These are phyloP conservation scores for Pezicula neosporulosa DNA, from an alignment of 2,329 filamentous ascomycete genomes.

Conservation along the genomic window DNA sequence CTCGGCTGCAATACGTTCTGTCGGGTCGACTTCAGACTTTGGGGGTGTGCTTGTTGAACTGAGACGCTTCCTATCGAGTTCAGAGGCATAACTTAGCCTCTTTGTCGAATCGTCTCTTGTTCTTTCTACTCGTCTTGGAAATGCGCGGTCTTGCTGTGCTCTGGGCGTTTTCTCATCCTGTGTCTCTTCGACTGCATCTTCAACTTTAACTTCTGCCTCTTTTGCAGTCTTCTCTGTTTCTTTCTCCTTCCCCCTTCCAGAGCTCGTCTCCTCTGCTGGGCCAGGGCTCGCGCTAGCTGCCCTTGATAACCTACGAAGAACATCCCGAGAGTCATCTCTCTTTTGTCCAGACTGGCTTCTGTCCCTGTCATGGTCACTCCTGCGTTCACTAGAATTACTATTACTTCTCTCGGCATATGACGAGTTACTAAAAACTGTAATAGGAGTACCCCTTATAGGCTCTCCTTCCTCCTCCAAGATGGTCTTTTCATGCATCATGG, in stretches of 20 bases:
- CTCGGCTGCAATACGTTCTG: conserved; percentile 23
- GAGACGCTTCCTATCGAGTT: conserved; percentile 9
- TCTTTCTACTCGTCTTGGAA: background rate
- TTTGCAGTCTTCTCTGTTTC: background rate
- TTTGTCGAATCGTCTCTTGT: background rate
- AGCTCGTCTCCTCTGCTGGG: background rate
- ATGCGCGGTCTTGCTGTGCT: background rate
- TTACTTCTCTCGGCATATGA: conserved; percentile 4
- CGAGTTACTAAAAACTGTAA: conserved; percentile 14
- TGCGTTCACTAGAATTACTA: background rate
- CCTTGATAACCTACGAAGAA: conserved; percentile 12
- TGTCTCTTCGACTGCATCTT: background rate
- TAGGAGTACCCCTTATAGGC: conserved; percentile 15
- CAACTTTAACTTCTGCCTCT: no score
- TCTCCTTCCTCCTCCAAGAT: conserved; percentile 22
- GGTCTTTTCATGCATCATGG: conserved; percentile 12
- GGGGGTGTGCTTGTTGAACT: conserved; percentile 10
- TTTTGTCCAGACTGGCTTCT: background rate
- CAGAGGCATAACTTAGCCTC: conserved; percentile 7
- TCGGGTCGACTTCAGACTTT: conserved; percentile 22
- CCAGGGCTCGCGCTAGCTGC: conserved; percentile 10
- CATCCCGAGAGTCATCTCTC: conserved; percentile 10
- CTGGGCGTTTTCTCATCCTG: background rate
- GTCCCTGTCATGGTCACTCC: background rate
- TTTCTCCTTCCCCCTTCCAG: background rate